A percentile compares a stretch with the other conserved stretches of the same genome.
phyloP scores from a whole-genome alignment of 108 stramenopile genomes.

The Chaetoceros tenuissimus region DNA sequence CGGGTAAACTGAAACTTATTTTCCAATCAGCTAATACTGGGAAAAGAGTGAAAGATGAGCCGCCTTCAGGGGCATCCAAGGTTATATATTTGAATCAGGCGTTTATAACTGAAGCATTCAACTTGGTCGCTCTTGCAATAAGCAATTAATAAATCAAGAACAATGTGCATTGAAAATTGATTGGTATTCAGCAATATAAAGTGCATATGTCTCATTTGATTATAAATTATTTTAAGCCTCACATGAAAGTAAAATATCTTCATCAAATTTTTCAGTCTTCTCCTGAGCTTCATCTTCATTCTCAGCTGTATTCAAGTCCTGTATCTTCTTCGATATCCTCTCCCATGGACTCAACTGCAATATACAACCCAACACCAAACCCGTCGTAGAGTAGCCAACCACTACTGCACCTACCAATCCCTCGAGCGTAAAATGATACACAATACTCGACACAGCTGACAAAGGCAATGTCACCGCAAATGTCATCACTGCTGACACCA shows the following conservation, averaged over 20 bases:
- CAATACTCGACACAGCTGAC: conserved; percentile 23
- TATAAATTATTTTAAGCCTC: too few relatives aligned
- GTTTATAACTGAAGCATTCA: too few relatives aligned
- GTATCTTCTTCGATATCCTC: neutral
- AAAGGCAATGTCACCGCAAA: conserved; percentile 49
- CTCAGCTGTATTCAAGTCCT: neutral
- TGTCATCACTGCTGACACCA: conserved; percentile 27
- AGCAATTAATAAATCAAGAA: too few relatives aligned
- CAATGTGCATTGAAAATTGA: too few relatives aligned
- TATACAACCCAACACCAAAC: conserved; percentile 26
- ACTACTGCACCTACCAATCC: conserved; percentile 36
- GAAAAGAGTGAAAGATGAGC: neutral
- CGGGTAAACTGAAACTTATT: neutral
- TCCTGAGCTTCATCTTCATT: too few relatives aligned
- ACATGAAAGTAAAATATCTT: too few relatives aligned
- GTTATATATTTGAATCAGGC: neutral
- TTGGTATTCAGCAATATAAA: too few relatives aligned
- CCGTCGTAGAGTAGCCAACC: conserved; percentile 40
- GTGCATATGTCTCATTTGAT: too few relatives aligned
- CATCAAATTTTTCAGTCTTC: too few relatives aligned
- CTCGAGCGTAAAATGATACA: conserved; percentile 31
- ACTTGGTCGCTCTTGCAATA: too few relatives aligned
- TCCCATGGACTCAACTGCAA: conserved; percentile 42
- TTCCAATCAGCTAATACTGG: neutral
- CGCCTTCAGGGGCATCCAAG: neutral